These are phyloP conservation scores for Calonectria naviculata DNA, from an alignment of 2,329 filamentous ascomycete species.

Conservation along the genomic window DNA sequence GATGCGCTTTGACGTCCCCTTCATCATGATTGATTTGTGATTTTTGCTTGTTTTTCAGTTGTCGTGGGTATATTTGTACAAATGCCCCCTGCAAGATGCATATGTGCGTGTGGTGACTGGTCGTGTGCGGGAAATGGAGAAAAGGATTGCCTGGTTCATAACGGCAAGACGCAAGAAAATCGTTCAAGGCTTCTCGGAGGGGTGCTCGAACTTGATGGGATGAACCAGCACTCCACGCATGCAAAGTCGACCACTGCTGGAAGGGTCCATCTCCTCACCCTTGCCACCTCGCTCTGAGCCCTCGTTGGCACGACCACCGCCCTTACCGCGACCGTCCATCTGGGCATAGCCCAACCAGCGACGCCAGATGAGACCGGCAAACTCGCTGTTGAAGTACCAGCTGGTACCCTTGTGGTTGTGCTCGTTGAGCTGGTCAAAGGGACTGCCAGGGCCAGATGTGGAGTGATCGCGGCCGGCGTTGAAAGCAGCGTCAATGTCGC, in stretches of 20 bases:
- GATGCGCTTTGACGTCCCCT: constrained; percentile 35
- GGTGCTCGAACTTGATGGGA: constrained; percentile 78
- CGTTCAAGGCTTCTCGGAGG: constrained; percentile 50
- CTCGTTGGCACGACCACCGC: constrained; percentile 60
- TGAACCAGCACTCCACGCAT: constrained; percentile 84
- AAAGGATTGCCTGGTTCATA: constrained; percentile 41
- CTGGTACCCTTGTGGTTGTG: constrained; percentile 85
- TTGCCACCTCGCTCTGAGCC: constrained; percentile 63
- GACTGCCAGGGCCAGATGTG: constrained; percentile 71
- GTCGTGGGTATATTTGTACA: constrained; percentile 46
- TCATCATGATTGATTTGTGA: constrained; percentile 36
- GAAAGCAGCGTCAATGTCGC: constrained; percentile 79
- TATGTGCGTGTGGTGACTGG: constrained; percentile 43
- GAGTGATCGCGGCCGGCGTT: constrained; percentile 79
- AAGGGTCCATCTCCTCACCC: constrained; percentile 57
- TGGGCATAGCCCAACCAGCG: constrained; percentile 77
- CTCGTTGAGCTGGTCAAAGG: constrained; percentile 77
- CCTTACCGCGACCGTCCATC: constrained; percentile 60
- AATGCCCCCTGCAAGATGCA: constrained; percentile 42
- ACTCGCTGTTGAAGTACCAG: constrained; percentile 88
- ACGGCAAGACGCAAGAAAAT: constrained; percentile 32
- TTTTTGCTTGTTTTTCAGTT: constrained; percentile 31
- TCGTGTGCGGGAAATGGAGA: constrained; percentile 38
- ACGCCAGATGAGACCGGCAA: constrained; percentile 81
- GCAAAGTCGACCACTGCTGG: constrained; percentile 76